phyloP scores from a whole-genome alignment of 164 flowering plant genomes.

The Platanus orientalis region DNA sequence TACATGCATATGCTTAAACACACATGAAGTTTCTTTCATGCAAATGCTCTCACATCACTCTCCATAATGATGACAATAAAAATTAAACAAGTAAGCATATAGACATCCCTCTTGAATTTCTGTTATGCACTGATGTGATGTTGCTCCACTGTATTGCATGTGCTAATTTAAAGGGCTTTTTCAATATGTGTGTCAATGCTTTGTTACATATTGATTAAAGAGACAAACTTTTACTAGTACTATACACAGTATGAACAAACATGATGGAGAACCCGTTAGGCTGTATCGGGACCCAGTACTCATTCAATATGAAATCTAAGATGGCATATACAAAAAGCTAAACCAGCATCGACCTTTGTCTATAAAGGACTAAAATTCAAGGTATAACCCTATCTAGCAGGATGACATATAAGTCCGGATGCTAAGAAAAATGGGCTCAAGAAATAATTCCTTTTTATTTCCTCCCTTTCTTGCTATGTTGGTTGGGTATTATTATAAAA shows the following conservation, averaged over 20 bases:
- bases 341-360: too few relatives aligned
- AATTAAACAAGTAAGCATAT: too few relatives aligned
- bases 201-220: neutral
- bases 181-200: neutral
- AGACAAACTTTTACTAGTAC: too few relatives aligned
- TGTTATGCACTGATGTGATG: too few relatives aligned
- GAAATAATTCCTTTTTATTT: neutral
- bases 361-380: too few relatives aligned
- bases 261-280: neutral
- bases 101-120: too few relatives aligned
- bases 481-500: neutral
- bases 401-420: neutral
- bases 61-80: too few relatives aligned
- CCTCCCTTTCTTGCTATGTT: neutral
- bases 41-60: too few relatives aligned
- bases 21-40: too few relatives aligned
- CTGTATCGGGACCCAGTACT: neutral
- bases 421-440: neutral
- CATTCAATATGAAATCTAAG: neutral
- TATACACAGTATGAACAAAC: neutral
- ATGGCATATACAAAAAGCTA: too few relatives aligned
- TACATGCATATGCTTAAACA: too few relatives aligned
- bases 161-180: neutral
- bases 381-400: neutral
- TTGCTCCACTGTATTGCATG: too few relatives aligned